Evolutionary conservation across 1,284 basidiomycete species (phyloP).

Genomic region (Ceratobasidium sp.): DNA sequence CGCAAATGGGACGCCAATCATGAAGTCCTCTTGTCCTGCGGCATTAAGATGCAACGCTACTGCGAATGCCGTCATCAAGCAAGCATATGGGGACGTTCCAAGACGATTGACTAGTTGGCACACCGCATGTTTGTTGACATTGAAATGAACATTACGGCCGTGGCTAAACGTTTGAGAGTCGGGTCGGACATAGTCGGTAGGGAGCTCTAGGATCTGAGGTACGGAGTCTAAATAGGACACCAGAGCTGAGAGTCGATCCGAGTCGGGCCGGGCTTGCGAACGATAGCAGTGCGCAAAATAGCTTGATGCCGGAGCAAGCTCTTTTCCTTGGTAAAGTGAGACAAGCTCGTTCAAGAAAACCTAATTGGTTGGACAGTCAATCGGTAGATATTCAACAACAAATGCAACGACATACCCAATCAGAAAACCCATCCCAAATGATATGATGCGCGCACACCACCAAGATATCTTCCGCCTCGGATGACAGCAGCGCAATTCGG

Average conservation of each 20-base stretch:
- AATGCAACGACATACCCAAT: background rate
- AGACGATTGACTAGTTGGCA: background rate
- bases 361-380: background rate
- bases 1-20: slow-evolving; percentile 18
- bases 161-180: background rate
- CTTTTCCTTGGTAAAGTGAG: slow-evolving; percentile 15
- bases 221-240: slow-evolving; percentile 13
- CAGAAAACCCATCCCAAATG: slow-evolving; percentile 25
- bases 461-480: background rate
- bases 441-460: slow-evolving; percentile 24
- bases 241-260: background rate
- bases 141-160: slow-evolving; percentile 5
- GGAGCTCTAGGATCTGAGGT: slow-evolving; percentile 9
- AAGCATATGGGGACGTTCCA: background rate
- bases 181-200: slow-evolving; percentile 11
- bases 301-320: background rate
- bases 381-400: too few relatives aligned
- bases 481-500: background rate
- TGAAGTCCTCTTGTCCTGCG: slow-evolving; percentile 8
- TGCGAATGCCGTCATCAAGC: slow-evolving; percentile 16
- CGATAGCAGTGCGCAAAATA: background rate
- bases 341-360: slow-evolving; percentile 14
- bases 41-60: slow-evolving; percentile 12
- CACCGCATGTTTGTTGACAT: background rate
- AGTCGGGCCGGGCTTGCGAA: background rate